Evolutionary conservation across 495 filamentous ascomycete species (phyloP), one percentile per base, ranked within the genome.

Genomic region (Podospora pseudopauciseta): DNA sequence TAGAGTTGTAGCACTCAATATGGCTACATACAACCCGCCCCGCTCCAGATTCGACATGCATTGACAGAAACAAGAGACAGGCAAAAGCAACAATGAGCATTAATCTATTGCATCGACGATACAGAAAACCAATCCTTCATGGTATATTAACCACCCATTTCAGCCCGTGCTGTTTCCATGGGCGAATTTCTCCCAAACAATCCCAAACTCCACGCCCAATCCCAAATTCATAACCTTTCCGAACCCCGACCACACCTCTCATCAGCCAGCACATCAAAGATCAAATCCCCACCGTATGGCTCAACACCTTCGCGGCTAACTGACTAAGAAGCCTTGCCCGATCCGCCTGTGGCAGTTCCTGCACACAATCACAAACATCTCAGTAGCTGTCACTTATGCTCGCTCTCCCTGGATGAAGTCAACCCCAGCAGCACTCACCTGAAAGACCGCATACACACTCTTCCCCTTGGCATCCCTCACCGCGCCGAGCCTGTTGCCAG

Each of bases 381-480:
- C 62, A 72, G 63, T 61, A 55, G 5, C 53, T 34, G 20, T 2
- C 58, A 62, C 30, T 20, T 49, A 49, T 49, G 39, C 6, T 58
- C n/a, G 15, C 23, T 58, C 55, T 23, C 59, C 54, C 27, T 30
- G 23, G 6, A 65, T 58, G 5, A 68, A 62, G 18, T 60, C 67
- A 16, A 70, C 64, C 26, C 63, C 66, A 57, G 58, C 32, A 59
- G 49, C 68, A 73, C 73, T 74, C 55, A 79, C 78, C 79, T 87
- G 86, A 71, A 94, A 98, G 27, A 97, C 95, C 57, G 87, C 85
- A 81, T 96, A 98, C 23, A 99, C 96, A 80, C 91, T 95, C 88
- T 97, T 97, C 11, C 94, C 94, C 79, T 88, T 91, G 18, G 90
- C 86, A 82, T 99, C 95, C 56, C 95, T 83, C 4, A 99, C 86